Conservation (phyloP, 2,329 filamentous ascomycete species). For the Bipolaris bicolor region DNA sequence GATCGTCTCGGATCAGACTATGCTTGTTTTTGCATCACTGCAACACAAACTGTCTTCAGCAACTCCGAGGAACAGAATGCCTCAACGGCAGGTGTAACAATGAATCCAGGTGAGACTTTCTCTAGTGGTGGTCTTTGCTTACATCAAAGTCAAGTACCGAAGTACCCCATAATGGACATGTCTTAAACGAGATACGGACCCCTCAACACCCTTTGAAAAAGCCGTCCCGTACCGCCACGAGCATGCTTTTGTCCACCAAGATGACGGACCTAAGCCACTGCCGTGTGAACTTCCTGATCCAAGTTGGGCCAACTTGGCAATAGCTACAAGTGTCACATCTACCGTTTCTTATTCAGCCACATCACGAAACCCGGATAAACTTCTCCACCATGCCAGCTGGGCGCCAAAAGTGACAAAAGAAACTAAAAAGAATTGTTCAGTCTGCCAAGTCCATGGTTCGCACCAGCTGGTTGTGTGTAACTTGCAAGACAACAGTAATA, state of each 20-base stretch:
- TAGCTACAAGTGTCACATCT: neutral
- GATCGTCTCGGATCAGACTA: neutral
- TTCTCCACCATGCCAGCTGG: neutral
- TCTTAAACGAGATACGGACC: neutral
- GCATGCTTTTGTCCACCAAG: neutral
- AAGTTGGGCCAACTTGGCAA: neutral
- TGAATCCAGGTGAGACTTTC: neutral
- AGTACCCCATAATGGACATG: neutral
- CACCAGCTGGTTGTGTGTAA: neutral
- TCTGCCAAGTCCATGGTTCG: slow-evolving; percentile 15
- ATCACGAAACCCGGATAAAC: neutral
- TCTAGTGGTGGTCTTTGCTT: neutral
- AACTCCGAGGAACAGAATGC: neutral
- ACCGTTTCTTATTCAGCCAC: neutral
- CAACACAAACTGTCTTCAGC: neutral
- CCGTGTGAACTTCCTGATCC: neutral
- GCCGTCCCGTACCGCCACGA: neutral
- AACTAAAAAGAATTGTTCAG: neutral
- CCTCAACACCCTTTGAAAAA: neutral
- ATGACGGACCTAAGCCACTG: neutral
- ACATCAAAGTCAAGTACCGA: neutral
- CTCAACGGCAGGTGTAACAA: neutral
- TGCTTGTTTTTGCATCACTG: neutral
- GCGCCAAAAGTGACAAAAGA: neutral
- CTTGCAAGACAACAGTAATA: neutral